Evolutionary conservation across 2,329 filamentous ascomycete genomes (phyloP), one percentile per base, ranked within the genome.

Genomic region (Alternaria arborescens): DNA sequence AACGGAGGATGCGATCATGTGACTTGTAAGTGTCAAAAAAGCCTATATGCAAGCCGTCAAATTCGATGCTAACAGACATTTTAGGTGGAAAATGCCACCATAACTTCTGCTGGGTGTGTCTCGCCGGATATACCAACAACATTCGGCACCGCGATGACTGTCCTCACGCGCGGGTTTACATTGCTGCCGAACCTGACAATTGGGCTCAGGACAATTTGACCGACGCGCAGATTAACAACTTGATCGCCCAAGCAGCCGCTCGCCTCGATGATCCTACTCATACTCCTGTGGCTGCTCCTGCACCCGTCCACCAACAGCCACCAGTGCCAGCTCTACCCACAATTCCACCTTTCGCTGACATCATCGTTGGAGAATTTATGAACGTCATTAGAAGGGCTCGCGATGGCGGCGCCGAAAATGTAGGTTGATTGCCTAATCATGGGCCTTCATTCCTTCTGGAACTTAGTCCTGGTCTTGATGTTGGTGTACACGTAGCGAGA

Each of bases 1-100:
- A n/a, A 57, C 2, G 65, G 66, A 2, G 72, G 72, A 10, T 75
- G 71, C 50, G 64, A 71, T 22, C 70, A 73, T 28, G 72, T 74
- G 61, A 58, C 36, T 0, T 75, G 73, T 71, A 66, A 59, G 67
- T 66, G 22, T 12, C 22, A 22, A 4, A 10, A 11, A 24, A 18
- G 24, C 3, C 22, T 20, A 32, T 4, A 10, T 8, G 5, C 12
- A 6, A 30, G 50, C 24, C 22, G 16, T 2, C 12, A 52, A 14
- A 16, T 16, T 1, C 4, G 14, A 36, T 36, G 36, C 55, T 61
- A 55, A 58, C 5, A 8, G 4, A 14, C 18, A 22, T 6, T 28
- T 12, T 20, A 67, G 68, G 70, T 52, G 18, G 40, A 12, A 20
- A 46, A 8, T 73, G 70, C 58, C 38, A 40, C n/a, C 59, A 67